Base-by-base conservation (phyloP, 371 early-diverging fungal species). In the Amoeboradix gromovi region DNA sequence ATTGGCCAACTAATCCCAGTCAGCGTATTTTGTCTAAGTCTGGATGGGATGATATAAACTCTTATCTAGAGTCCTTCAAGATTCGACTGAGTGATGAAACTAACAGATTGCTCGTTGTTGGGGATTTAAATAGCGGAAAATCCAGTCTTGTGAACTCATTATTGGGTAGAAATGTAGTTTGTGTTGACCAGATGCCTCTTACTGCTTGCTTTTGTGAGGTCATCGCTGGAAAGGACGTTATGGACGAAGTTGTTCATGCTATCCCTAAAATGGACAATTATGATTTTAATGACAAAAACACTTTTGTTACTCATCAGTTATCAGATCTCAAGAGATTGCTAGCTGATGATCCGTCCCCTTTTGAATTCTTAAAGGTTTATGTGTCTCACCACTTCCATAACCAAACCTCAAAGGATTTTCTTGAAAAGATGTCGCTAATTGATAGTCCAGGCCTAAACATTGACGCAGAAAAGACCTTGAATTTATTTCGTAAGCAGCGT, bases 391-490 rank as follows among this genome's bases (percentile, higher is more conserved):
- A n/a, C n/a, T n/a, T n/a, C n/a, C n/a, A n/a, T n/a, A n/a, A n/a
- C n/a, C n/a, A n/a, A n/a, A n/a, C n/a, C n/a, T n/a, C n/a, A n/a
- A n/a, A n/a, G n/a, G n/a, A n/a, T n/a, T n/a, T n/a, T n/a, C n/a
- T n/a, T n/a, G n/a, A n/a, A n/a, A 91, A 96, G 75, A 87, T 96
- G 75, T 86, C 87, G 1, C 78, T 97, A 71, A 94, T 97, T 72
- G 97, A 97, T 71, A 92, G 93, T 0, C 97, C 97, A 5, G 97
- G 97, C n/a, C 80, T 97, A 68, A 97, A 97, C 76, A 87, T 91
- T 30, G 95, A 97, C 75, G 87, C 90, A 29, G 81, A 91, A 73
- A 91, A 94, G 76, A 97, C 97, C 29, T 93, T 89, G 12, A 85
- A 90, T 68, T 81, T 94, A 1, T 92, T 94, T 83, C 88, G 94